phyloP scores from a whole-genome alignment of 352 stramenopile genomes.

The Phytophthora kernoviae region DNA sequence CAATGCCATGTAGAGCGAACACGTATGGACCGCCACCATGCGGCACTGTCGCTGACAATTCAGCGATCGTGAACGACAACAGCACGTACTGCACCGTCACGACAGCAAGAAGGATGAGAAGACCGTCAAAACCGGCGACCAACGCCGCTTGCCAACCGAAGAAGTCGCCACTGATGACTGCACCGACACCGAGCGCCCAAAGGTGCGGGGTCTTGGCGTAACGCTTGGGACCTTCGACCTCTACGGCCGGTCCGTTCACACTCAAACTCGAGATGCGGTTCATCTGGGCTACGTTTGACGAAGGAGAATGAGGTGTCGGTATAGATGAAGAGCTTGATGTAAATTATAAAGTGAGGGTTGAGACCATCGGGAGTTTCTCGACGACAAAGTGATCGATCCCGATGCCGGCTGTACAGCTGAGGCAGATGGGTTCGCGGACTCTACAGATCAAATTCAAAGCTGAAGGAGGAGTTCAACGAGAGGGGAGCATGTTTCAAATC shows the following conservation, averaged over 20 bases:
- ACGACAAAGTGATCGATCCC: neutral
- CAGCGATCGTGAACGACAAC: constrained; percentile 67
- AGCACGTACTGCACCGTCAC: constrained; percentile 67
- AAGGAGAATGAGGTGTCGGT: neutral
- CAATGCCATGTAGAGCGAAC: constrained; percentile 63
- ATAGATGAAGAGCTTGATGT: constrained; percentile 1
- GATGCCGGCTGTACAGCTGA: neutral
- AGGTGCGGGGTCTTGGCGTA: constrained; percentile 64
- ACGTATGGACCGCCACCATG: constrained; percentile 61
- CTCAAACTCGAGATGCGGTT: constrained; percentile 24
- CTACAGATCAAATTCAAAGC: no score
- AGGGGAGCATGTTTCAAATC: constrained; percentile 17
- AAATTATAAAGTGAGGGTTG: constrained; percentile 26
- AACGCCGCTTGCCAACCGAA: constrained; percentile 65
- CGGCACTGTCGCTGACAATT: constrained; percentile 57
- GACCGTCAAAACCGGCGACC: constrained; percentile 57
- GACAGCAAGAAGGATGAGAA: constrained; percentile 57
- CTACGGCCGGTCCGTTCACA: constrained; percentile 28
- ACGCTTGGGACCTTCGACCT: constrained; percentile 26
- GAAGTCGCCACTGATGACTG: constrained; percentile 66
- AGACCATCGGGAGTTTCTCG: neutral
- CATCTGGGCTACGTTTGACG: constrained; percentile 14
- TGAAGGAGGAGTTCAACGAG: constrained; percentile 7
- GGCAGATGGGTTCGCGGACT: constrained; percentile 6
- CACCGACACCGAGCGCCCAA: constrained; percentile 62